Base-by-base conservation (phyloP, 345 rosid genomes). In the Lepidium aucheri region DNA sequence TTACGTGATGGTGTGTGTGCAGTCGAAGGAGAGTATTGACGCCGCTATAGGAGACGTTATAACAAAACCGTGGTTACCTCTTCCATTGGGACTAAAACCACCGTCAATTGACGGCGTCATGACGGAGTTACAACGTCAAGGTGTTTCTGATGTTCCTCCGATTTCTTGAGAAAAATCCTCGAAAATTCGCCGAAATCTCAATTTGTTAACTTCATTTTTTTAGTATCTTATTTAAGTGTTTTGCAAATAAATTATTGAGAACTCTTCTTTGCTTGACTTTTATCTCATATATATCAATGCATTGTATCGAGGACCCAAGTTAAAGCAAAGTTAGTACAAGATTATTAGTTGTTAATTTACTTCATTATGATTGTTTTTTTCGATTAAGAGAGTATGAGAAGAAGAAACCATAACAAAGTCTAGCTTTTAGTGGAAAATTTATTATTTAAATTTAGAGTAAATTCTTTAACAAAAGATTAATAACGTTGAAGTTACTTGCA, bases 61-160 rank as follows among this genome's bases (percentile, higher is more conserved):
- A 68, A 56, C 83, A 3, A 88, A 93, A 63, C 95, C 97, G 65
- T 81, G 91, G 91, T 78, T 75, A 75, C 92, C 95, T 15, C 96
- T 90, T 60, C 97, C 96, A 45, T 81, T 93, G 0, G 89, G 90
- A 16, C 73, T 88, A 14, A 88, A 86, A 65, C 87, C 97, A 14
- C 98, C 86, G 5, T 83, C 98, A 1, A 22, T 76, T 0, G 94
- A 88, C 9, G 54, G 90, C 12, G 97, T 90, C 9, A 18, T 83
- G 69, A 82, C 63, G 57, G 98, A 85, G 74, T 78, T 93, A 56
- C 96, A 90, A 36, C 81, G 83, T 8, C 88, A 84, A 68, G 98
- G 97, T 52, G 56, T 88, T 51, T 61, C 87, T 7, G 72, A 75
- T 24, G 57, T 93, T 69, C 98, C 91, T 58, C 93, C 90, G 43